Evolutionary conservation across 805 yeast genomes (phyloP).

Genomic region (Candida montana): DNA sequence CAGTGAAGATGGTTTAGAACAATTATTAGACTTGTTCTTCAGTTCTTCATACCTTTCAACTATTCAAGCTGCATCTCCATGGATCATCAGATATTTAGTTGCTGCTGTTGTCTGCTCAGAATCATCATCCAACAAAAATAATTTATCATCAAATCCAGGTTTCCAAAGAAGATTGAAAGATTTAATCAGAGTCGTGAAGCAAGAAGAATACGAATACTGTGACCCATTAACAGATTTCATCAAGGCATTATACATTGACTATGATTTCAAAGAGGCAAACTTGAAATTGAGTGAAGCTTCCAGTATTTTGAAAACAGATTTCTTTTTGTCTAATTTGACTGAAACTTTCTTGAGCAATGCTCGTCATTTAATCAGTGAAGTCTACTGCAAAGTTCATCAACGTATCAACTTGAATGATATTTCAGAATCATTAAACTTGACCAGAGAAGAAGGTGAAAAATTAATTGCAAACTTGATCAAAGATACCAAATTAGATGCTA

Average conservation of each 20-base stretch:
- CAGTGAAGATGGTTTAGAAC: slow-evolving; percentile 45
- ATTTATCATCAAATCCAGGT: slow-evolving; percentile 22
- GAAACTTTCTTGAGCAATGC: slow-evolving; percentile 41
- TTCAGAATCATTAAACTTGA: slow-evolving; percentile 38
- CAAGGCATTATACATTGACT: slow-evolving; percentile 49
- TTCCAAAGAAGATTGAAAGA: slow-evolving; percentile 55
- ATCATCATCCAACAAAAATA: slow-evolving; percentile 24
- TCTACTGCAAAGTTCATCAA: slow-evolving; percentile 49
- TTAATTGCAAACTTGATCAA: slow-evolving; percentile 46
- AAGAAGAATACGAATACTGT: slow-evolving; percentile 58
- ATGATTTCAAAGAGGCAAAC: slow-evolving; percentile 51
- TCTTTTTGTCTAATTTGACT: slow-evolving; percentile 43
- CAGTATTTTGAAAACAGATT: slow-evolving; percentile 46
- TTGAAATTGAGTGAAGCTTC: slow-evolving; percentile 43
- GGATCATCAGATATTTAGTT: slow-evolving; percentile 61
- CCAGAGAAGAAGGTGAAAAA: slow-evolving; percentile 43
- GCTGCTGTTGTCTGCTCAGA: slow-evolving; percentile 47
- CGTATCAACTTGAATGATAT: slow-evolving; percentile 41
- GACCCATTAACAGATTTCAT: slow-evolving; percentile 61
- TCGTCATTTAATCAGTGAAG: slow-evolving; percentile 46
- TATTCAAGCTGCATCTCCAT: slow-evolving; percentile 67
- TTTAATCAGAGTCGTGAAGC: slow-evolving; percentile 49
- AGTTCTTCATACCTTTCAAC: slow-evolving; percentile 57
- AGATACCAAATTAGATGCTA: slow-evolving; percentile 48
- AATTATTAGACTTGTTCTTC: slow-evolving; percentile 51